Evolutionary conservation across 1,284 basidiomycete genomes (phyloP), one percentile per base, ranked within the genome.

Genomic region (Moesziomyces sp.): DNA sequence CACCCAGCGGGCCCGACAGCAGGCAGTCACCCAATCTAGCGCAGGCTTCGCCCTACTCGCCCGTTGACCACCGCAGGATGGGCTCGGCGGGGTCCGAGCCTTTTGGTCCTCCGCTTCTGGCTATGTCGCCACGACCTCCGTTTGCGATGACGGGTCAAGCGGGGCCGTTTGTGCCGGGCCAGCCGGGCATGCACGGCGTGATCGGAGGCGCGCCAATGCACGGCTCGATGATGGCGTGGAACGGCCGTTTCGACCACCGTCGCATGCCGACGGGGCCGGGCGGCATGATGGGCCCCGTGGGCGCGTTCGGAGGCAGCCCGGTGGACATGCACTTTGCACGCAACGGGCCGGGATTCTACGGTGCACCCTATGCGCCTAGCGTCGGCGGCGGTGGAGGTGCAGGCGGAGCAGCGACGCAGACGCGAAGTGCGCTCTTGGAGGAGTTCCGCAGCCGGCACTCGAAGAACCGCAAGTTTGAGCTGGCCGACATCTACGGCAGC

Each of bases 401-500:
- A 14, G 44, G 43, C 6, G 59, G 47, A 7, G 38, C 38, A 21
- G 5, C 46, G 24, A 35, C 44, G n/a, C 50, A 53, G 45, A 44
- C 68, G 10, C 66, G 74, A 26, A 65, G 61, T 33, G 46, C 77
- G 18, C 50, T 79, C 28, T 60, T 81, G n/a, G 79, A 81, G 52
- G 77, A 79, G 52, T 81, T 81, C 66, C 67, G 77, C 23, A 58
- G 59, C 43, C 61, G 73, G 1, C 68, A 64, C 40, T 26, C 70
- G 54, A 75, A 72, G 63, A 74, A 68, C 23, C 65, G 74, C 24
- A 69, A 71, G 19, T 77, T 78, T 63, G 84, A 84, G 65, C 24
- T 75, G 30, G 84, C 93, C 91, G 94, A 97, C 79, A 91, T 99
- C 77, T 88, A 88, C 54, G 93, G 93, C 16, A 89, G 92, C 85